Base-by-base conservation (phyloP, 2,329 filamentous ascomycete genomes). In the Fusarium sp. region DNA sequence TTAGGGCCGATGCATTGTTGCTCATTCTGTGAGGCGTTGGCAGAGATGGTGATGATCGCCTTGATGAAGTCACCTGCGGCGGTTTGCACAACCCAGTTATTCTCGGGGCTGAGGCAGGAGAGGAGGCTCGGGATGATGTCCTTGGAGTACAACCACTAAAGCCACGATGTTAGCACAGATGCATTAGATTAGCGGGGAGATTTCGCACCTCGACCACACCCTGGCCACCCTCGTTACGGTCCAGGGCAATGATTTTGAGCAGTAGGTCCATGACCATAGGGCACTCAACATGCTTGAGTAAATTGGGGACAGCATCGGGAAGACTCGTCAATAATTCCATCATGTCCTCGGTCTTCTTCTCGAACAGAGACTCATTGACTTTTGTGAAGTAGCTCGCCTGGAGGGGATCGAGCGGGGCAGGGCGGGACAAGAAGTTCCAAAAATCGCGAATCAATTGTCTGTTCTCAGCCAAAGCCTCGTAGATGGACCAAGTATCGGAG, bases 1-100 rank as follows among this genome's bases (percentile, higher is more conserved):
- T 99, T 99, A 8, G 96, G 96, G 7, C 96, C 96, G 80, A 99
- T 98, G 78, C 97, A 98, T n/a, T 96, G 96, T 81, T 98, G 95
- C 79, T 99, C 96, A 79, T 98, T 97, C 77, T 97, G 96, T 3
- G 96, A 98, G 6, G 96, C 96, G 80, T 99, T 99, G 69, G 96
- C 96, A 3, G 96, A 98, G 66, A 99, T 98, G 32, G 96, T 99
- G 75, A 99, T 98, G 80, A 99, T 98, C 46, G 96, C 96, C 82
- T 99, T 99, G 78, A 99, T 89, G 76, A 99, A 99, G 80, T 99
- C 96, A 47, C 96, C 96, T 2, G 96, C 96, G 0, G 96, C 97
- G 0, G 96, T 98, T 82, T 99, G 96, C 5, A 96, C 97, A 3
- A 96, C 94, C 81, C 94, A 94, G 72, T 91, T 93, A 79, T 97